These are phyloP conservation scores for Xanthoparmelia taractica DNA, from an alignment of 495 filamentous ascomycete genomes.

Conservation along the genomic window DNA sequence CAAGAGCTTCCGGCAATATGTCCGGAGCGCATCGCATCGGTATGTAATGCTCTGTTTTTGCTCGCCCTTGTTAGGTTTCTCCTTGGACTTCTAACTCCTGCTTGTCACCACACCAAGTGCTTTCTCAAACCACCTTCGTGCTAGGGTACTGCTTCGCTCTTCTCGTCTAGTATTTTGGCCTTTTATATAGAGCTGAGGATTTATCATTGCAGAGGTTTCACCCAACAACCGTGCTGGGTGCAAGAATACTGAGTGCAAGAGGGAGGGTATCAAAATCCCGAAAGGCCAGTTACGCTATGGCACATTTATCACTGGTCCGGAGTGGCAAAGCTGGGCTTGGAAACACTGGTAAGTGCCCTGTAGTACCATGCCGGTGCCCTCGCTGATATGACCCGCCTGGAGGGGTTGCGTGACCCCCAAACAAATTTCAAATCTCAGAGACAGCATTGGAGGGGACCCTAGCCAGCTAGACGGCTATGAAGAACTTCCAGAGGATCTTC, in stretches of 20 bases:
- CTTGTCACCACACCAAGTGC: background rate
- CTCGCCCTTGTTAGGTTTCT: background rate
- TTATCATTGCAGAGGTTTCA: constrained; percentile 50
- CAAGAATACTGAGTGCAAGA: constrained; percentile 59
- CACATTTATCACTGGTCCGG: constrained; percentile 50
- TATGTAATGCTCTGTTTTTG: background rate
- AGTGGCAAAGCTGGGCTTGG: constrained; percentile 52
- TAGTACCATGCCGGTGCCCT: constrained; percentile 7
- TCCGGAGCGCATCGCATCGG: background rate
- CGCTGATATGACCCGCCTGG: constrained; percentile 5
- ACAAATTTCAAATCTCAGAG: constrained; percentile 49
- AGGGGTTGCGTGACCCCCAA: constrained; percentile 78
- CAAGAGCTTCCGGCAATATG: background rate
- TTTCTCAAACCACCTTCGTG: background rate
- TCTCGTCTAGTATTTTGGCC: background rate
- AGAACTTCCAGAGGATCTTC: constrained; percentile 52
- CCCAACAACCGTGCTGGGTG: constrained; percentile 57
- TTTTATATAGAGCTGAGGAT: background rate
- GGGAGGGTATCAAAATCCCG: constrained; percentile 54
- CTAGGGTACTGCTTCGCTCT: background rate
- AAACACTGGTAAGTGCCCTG: constrained; percentile 62
- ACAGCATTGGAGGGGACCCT: constrained; percentile 36
- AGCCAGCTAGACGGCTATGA: constrained; percentile 62
- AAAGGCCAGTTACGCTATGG: constrained; percentile 72
- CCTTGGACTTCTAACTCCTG: background rate